Conservation (phyloP, 345 rosid genomes). For the Salix koriyanagi region DNA sequence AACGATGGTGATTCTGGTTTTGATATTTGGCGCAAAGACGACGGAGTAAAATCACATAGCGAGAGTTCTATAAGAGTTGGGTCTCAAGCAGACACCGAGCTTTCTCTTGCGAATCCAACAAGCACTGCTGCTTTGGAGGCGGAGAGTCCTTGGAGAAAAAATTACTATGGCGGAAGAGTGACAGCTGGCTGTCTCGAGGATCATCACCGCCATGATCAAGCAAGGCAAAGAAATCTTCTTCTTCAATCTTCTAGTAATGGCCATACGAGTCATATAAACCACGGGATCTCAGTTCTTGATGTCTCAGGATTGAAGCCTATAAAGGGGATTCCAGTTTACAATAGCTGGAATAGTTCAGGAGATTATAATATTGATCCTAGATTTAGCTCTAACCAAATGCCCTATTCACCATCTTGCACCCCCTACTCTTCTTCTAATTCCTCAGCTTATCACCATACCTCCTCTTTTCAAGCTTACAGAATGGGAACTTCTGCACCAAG, state of each 20-base stretch:
- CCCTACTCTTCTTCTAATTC: conserved; percentile 4
- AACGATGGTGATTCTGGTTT: conserved; percentile 24
- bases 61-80: conserved; percentile 25
- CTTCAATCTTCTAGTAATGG: neutral
- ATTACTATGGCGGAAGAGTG: neutral
- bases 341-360: conserved; percentile 3
- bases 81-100: conserved; percentile 30
- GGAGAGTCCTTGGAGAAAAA: conserved; percentile 25
- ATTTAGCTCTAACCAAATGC: conserved; percentile 17
- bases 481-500: neutral
- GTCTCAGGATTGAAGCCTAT: conserved; percentile 34
- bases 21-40: conserved; percentile 28
- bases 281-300: conserved; percentile 32
- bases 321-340: conserved; percentile 48
- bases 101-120: conserved; percentile 32
- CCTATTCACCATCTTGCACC: conserved; percentile 9
- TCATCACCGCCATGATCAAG: neutral
- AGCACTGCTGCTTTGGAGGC: conserved; percentile 12
- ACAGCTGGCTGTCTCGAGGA: neutral
- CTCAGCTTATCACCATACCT: neutral
- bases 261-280: conserved; percentile 14
- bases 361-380: conserved; percentile 20
- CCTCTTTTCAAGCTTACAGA: neutral
- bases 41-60: conserved; percentile 22
- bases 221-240: conserved; percentile 5